These are phyloP conservation scores for Cyberlindnera saturnus DNA, from an alignment of 805 yeast genomes.

Conservation along the genomic window DNA sequence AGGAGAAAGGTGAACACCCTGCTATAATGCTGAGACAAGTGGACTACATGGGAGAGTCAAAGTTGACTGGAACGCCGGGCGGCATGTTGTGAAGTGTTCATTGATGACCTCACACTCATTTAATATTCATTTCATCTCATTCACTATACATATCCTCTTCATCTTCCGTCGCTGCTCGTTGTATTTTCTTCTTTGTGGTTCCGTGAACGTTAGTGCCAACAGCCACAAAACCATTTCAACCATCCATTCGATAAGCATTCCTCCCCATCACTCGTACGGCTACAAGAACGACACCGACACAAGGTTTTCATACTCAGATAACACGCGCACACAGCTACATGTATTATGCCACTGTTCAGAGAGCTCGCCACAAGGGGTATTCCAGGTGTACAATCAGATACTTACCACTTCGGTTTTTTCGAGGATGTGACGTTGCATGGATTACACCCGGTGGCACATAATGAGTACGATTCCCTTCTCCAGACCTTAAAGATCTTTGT, in stretches of 20 bases:
- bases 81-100: constrained; percentile 28
- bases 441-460: constrained; percentile 4
- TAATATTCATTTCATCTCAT: too few species aligned
- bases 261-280: too few species aligned
- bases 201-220: too few species aligned
- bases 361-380: constrained; percentile 13
- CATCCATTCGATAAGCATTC: too few species aligned
- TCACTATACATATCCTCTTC: too few species aligned
- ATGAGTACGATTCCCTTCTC: constrained; percentile 18
- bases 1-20: constrained; percentile 81
- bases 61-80: constrained; percentile 33
- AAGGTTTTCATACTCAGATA: too few species aligned
- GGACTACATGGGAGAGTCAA: constrained; percentile 32
- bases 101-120: background rate
- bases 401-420: constrained; percentile 24
- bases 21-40: constrained; percentile 91
- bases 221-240: too few species aligned
- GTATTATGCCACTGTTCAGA: background rate
- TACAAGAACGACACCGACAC: too few species aligned
- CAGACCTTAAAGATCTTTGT: constrained; percentile 23
- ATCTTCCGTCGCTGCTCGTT: background rate
- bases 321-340: too few species aligned
- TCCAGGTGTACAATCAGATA: constrained; percentile 24
- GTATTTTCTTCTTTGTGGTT: background rate
- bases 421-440: constrained; percentile 19